phyloP scores from a whole-genome alignment of 2,329 filamentous ascomycete species.

The Xylariomycetidae sp. region DNA sequence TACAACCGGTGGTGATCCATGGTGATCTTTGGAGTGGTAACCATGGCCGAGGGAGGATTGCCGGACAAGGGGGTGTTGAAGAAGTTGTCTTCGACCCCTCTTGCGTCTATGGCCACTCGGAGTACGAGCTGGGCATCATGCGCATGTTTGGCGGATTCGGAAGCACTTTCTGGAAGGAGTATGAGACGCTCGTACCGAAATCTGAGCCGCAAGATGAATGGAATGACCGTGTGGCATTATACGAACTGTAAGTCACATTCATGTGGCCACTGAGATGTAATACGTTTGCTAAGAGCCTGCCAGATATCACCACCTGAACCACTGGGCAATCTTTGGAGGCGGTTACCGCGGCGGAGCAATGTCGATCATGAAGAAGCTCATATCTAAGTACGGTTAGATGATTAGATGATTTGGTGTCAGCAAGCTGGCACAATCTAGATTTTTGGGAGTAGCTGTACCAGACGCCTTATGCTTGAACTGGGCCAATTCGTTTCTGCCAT shows the following conservation, averaged over 20 bases:
- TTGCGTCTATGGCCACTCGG: constrained; percentile 75
- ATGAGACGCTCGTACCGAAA: constrained; percentile 68
- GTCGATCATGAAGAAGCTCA: constrained; percentile 69
- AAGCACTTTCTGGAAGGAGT: constrained; percentile 65
- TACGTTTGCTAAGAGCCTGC: background rate
- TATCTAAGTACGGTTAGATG: constrained; percentile 60
- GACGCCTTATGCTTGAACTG: no score
- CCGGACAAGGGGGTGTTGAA: constrained; percentile 44
- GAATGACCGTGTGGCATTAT: constrained; percentile 73
- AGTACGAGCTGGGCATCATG: constrained; percentile 94
- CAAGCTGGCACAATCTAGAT: no score
- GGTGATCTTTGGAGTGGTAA: constrained; percentile 96
- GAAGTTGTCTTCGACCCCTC: constrained; percentile 80
- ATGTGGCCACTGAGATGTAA: background rate
- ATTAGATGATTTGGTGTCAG: no score
- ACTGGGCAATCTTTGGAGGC: constrained; percentile 77
- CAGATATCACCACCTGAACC: constrained; percentile 86
- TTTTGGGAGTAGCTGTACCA: no score
- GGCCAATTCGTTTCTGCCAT: no score
- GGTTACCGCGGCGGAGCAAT: constrained; percentile 72
- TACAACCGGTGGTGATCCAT: constrained; percentile 77
- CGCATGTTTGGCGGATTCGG: constrained; percentile 92
- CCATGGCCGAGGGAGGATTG: constrained; percentile 60
- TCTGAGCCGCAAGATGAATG: constrained; percentile 77
- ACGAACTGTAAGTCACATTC: constrained; percentile 63